Evolutionary conservation across 2,329 filamentous ascomycete genomes (phyloP), one percentile per base, ranked within the genome.

Genomic region (Alternaria ventricosa): DNA sequence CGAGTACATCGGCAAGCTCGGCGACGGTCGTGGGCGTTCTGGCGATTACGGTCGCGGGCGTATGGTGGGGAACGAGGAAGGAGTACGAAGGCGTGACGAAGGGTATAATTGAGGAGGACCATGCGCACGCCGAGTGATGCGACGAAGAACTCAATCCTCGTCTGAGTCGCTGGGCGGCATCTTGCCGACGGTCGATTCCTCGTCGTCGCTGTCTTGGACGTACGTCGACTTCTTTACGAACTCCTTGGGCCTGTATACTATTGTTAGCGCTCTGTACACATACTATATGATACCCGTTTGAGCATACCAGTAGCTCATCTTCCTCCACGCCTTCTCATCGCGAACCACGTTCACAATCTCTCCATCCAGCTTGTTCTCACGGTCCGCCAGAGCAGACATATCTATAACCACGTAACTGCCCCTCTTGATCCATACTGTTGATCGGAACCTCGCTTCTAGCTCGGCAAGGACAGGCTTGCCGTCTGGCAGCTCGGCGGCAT

Each of bases 331-430:
- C 82, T 93, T 96, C 83, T 97, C 94, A 75, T 97, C 93, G 41
- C 93, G 86, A 41, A 98, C 94, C 36, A 98, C 89, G 75, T 97
- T 97, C 70, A 97, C 86, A 73, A 99, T 97, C 80, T 97, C 93
- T 13, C 95, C 96, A 56, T 88, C 86, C 12, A 97, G 87, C 79
- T 93, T 94, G 73, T 93, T 93, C 47, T 91, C 90, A 55, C 89
- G 83, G 23, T 87, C 88, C 27, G 89, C 88, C 41, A 90, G 84
- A 2, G 87, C 84, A 28, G 86, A 85, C 23, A 88, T 90, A 69
- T 98, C 92, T 13, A 97, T 86, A 11, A 98, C 82, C 28, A 97
- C 94, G 79, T 90, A 98, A 0, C 93, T 93, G 28, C 94, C 92
- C 18, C 93, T 89, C 80, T 92, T 94, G 79, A 98, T 92, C 92